phyloP scores from a whole-genome alignment of 176 grass and related monocot genomes.

The Echinochloa phyllopogon region DNA sequence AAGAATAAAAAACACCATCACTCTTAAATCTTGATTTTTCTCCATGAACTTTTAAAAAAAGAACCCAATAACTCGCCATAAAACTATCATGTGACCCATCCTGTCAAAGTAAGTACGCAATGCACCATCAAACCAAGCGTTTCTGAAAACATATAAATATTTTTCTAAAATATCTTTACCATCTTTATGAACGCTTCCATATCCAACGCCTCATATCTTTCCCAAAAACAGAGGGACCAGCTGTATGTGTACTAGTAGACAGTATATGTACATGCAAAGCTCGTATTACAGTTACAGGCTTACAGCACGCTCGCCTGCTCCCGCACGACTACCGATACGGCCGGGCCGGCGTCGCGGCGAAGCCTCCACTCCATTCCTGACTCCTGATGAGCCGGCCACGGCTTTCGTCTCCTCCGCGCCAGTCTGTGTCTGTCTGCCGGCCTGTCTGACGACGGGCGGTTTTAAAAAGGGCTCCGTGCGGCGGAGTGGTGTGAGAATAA shows the following conservation, averaged over 20 bases:
- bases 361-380: constrained; percentile 2
- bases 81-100: not conserved
- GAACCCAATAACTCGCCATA: not conserved
- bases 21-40: not conserved
- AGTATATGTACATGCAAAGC: not conserved
- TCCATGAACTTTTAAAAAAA: too few relatives aligned
- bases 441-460: not conserved
- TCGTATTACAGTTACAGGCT: not conserved
- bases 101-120: not conserved
- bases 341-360: not conserved
- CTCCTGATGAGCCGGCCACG: constrained; percentile 10
- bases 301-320: not conserved
- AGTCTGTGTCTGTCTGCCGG: not conserved
- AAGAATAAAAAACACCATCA: not conserved
- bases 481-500: not conserved
- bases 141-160: not conserved
- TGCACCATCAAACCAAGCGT: not conserved
- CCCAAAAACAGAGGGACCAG: not conserved
- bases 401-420: not conserved
- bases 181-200: not conserved
- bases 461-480: constrained; percentile 30
- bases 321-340: not conserved
- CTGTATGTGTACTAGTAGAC: not conserved
- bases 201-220: not conserved
- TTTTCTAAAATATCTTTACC: not conserved